A percentile compares a stretch with the other conserved stretches of the same genome.
Conservation (phyloP, 192 early-diverging fungal species). For the Funneliformis mosseae region DNA sequence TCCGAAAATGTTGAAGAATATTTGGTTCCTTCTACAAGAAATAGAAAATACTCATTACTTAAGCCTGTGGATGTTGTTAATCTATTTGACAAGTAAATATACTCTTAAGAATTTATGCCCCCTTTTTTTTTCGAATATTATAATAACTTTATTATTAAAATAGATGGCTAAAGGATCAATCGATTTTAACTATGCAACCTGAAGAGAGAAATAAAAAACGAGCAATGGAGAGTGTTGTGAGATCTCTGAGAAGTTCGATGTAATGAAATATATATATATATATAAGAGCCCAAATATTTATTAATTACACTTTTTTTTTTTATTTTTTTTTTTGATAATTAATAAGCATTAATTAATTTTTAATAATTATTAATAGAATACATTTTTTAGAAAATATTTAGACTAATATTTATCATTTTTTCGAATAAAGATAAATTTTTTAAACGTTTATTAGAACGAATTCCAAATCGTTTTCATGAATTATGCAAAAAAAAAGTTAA, state of each 20-base stretch:
- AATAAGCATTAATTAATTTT: too few species aligned
- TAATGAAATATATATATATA: slow-evolving; percentile 32
- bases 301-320: too few species aligned
- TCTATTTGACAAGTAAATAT: slow-evolving; percentile 82
- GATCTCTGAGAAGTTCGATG: slow-evolving; percentile 10
- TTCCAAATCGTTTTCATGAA: too few species aligned
- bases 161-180: slow-evolving; percentile 17
- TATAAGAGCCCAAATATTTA: too few species aligned
- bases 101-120: neutral
- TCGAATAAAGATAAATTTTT: too few species aligned
- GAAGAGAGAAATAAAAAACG: slow-evolving; percentile 19
- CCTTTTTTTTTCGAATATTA: neutral
- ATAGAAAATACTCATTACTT: slow-evolving; percentile 66
- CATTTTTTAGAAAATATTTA: too few species aligned
- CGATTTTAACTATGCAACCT: neutral
- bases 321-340: too few species aligned
- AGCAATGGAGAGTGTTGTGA: slow-evolving; percentile 22
- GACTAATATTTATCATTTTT: too few species aligned
- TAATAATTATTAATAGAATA: too few species aligned
- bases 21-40: slow-evolving; percentile 63
- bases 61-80: slow-evolving; percentile 61
- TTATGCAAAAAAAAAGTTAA: too few species aligned
- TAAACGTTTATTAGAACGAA: too few species aligned
- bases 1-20: slow-evolving; percentile 82
- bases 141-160: neutral